phyloP scores from a whole-genome alignment of 768 basidiomycete genomes.

The Lanmaoa pseudosensibilis region DNA sequence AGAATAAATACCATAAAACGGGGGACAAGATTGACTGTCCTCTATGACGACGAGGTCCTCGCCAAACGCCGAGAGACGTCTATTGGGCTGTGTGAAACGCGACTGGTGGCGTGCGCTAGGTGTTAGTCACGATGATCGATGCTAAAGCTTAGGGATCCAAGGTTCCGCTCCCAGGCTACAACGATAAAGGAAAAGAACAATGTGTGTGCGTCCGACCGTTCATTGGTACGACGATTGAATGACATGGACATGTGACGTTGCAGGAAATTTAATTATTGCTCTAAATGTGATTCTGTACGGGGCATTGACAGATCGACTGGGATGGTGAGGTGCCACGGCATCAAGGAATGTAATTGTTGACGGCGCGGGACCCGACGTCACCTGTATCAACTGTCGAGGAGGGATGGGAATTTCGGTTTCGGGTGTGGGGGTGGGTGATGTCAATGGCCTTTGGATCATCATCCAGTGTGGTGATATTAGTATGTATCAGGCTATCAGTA shows the following conservation, averaged over 20 bases:
- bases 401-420: conserved; percentile 4
- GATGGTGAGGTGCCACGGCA: neutral
- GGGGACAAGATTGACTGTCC: neutral
- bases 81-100: neutral
- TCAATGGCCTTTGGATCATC: neutral
- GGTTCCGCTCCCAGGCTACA: neutral
- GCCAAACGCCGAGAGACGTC: neutral
- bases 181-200: neutral
- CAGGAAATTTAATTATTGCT: neutral
- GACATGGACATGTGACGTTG: conserved; percentile 4
- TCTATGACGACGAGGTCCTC: neutral
- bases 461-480: neutral
- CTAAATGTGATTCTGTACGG: neutral
- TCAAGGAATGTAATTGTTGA: neutral
- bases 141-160: neutral
- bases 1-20: neutral
- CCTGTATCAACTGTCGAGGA: neutral
- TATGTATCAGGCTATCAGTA: too few relatives aligned
- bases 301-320: neutral
- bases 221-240: neutral
- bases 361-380: neutral
- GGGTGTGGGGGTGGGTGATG: conserved; percentile 4
- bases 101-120: neutral
- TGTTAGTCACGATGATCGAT: neutral
- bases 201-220: neutral